These are phyloP conservation scores for Metschnikowia bowlesiae DNA, from an alignment of 805 yeast species.

Conservation along the genomic window DNA sequence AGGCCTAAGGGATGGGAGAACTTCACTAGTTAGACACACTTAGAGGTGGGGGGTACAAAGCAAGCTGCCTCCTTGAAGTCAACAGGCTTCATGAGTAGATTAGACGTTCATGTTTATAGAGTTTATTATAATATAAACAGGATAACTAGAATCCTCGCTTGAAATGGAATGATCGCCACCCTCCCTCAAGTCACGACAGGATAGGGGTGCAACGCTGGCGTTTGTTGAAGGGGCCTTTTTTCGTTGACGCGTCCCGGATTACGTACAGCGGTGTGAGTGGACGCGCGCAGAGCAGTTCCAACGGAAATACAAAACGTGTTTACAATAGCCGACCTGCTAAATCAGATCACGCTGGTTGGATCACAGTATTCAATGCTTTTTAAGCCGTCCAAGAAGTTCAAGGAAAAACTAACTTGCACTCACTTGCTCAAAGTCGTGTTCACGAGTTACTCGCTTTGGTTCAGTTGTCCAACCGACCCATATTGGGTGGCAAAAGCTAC, in stretches of 20 bases:
- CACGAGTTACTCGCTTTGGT: too few relatives aligned
- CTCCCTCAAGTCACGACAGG: too few relatives aligned
- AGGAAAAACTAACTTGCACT: too few relatives aligned
- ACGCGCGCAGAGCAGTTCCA: not conserved
- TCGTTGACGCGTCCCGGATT: not conserved
- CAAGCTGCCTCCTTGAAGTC: not conserved
- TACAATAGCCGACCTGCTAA: not conserved
- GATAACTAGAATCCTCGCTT: too few relatives aligned
- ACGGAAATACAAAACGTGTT: not conserved
- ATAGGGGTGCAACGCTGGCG: too few relatives aligned
- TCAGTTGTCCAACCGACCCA: too few relatives aligned
- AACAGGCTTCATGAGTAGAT: not conserved
- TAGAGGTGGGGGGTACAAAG: not conserved
- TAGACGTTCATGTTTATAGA: not conserved
- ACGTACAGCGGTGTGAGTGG: not conserved
- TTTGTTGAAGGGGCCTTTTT: not conserved
- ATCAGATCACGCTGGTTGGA: not conserved
- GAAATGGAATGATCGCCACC: too few relatives aligned
- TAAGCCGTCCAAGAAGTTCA: too few relatives aligned
- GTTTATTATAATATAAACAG: not conserved
- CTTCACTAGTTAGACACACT: slow-evolving; percentile 22
- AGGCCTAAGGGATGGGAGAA: slow-evolving; percentile 72
- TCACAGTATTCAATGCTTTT: too few relatives aligned
- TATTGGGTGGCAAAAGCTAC: too few relatives aligned
- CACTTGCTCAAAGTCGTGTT: too few relatives aligned